phyloP scores from a whole-genome alignment of 345 rosid genomes.

The Acer negundo region DNA sequence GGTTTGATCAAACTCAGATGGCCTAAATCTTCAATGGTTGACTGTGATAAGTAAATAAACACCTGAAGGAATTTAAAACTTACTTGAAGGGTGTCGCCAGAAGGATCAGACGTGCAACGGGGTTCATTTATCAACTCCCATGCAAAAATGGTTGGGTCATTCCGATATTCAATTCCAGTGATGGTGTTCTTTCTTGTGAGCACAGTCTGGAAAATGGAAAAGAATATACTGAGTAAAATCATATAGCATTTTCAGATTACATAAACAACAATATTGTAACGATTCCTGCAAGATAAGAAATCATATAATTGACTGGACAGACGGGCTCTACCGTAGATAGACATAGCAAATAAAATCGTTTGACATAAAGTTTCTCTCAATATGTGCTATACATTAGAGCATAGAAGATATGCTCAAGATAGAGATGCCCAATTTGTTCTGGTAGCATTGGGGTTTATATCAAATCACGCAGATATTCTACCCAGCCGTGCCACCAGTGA shows the following conservation, averaged over 20 bases:
- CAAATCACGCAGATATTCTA: background rate
- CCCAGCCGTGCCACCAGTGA: background rate
- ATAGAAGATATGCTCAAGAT: background rate
- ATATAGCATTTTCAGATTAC: background rate
- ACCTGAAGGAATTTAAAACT: constrained; percentile 29
- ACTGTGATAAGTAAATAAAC: background rate
- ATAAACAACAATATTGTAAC: background rate
- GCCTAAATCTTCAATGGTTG: background rate
- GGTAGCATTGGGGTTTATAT: background rate
- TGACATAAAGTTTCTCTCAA: background rate
- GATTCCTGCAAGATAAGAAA: constrained; percentile 4
- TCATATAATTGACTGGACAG: too few relatives aligned
- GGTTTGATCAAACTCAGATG: constrained; percentile 1
- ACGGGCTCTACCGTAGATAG: background rate
- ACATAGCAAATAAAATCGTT: background rate
- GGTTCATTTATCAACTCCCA: constrained; percentile 99
- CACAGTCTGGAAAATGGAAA: constrained; percentile 52
- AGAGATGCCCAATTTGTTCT: background rate
- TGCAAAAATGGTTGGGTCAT: constrained; percentile 89
- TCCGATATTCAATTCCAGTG: constrained; percentile 81
- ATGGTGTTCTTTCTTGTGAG: constrained; percentile 85
- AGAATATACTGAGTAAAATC: constrained; percentile 13
- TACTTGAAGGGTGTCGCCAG: constrained; percentile 94
- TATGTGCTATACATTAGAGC: background rate
- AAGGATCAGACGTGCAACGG: constrained; percentile 85